Evolutionary conservation across 768 basidiomycete genomes (phyloP), one percentile per base, ranked within the genome.

Genomic region (Lyophyllum atratum): DNA sequence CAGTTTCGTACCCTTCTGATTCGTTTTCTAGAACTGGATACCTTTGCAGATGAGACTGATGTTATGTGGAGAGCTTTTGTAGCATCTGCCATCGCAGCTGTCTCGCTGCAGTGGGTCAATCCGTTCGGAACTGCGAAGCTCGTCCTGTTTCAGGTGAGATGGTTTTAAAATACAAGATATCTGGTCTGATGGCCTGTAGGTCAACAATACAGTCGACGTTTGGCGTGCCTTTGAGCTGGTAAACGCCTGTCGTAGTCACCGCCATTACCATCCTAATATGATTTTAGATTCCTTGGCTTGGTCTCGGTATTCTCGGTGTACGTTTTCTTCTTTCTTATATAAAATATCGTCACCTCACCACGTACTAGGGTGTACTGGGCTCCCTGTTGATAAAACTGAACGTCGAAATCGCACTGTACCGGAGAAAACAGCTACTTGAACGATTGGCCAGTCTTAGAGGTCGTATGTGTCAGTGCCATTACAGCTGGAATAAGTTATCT

Each of bases 41-140:
- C 84, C 1, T 87, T 87, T 65, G 81, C 85, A 17, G 85, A 82
- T 62, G 86, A 87, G 58, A 85, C 86, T 2, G 90, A 92, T 61
- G 88, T 90, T 26, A 85, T 90, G 80, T 90, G 88, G 89, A 79
- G 85, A 54, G 91, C 87, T n/a, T 96, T 96, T 67, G 92, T 92
- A 53, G 92, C 91, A 15, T 93, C 92, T 7, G 90, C 88, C 49
- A 82, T 94, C 50, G 93, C 93, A 0, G 92, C 92, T 1, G 85
- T 92, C n/a, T 81, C 89, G 0, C 71, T 96, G 51, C 90, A 93
- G 68, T 86, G 87, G 69, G 80, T 94, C 46, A 88, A 95, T 65
- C 93, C 93, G 0, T 95, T 94, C 68, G 87, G 88, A 31, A 92
- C 89, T 12, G 85, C 89, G 21, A 93, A 93, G 64, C 80, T 94